These are phyloP conservation scores for Torulaspora pretoriensis DNA, from an alignment of 1,139 yeast genomes.

Conservation along the genomic window DNA sequence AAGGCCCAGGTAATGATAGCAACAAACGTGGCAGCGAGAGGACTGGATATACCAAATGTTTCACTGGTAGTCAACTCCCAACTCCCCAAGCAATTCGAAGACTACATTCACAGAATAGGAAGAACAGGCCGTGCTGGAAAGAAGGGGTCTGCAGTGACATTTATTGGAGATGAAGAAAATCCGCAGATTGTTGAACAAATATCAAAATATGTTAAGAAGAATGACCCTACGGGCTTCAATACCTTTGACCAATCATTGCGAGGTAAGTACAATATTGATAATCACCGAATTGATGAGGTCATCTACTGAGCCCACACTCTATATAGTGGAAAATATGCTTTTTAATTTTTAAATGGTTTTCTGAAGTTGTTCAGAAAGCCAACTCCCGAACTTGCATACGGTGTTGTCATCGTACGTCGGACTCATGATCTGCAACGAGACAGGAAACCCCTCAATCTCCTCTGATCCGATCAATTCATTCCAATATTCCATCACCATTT, in stretches of 20 bases:
- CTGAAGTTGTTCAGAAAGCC: conserved; percentile 7
- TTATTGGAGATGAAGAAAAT: conserved; percentile 58
- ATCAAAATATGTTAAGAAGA: conserved; percentile 23
- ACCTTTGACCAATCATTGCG: conserved; percentile 19
- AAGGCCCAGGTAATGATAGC: conserved; percentile 92
- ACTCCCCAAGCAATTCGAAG: conserved; percentile 73
- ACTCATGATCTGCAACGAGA: conserved; percentile 45
- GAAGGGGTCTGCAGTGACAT: conserved; percentile 69
- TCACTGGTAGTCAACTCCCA: conserved; percentile 82
- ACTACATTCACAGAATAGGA: conserved; percentile 89
- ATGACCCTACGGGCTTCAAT: conserved; percentile 22
- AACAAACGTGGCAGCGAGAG: conserved; percentile 98
- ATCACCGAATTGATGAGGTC: conserved; percentile 16
- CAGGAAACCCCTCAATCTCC: conserved; percentile 45
- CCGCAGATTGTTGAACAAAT: conserved; percentile 50
- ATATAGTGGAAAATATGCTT: neutral
- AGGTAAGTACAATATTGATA: conserved; percentile 19
- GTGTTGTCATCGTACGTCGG: conserved; percentile 47
- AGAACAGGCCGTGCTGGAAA: conserved; percentile 96
- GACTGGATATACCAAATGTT: conserved; percentile 87
- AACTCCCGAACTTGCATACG: conserved; percentile 37
- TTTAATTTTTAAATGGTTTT: too few species aligned
- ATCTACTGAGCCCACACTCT: conserved; percentile 13
- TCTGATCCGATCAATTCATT: conserved; percentile 38
- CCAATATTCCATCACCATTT: conserved; percentile 29